Base-by-base conservation (phyloP, 78 protist species). In the Polysphondylium violaceum region DNA sequence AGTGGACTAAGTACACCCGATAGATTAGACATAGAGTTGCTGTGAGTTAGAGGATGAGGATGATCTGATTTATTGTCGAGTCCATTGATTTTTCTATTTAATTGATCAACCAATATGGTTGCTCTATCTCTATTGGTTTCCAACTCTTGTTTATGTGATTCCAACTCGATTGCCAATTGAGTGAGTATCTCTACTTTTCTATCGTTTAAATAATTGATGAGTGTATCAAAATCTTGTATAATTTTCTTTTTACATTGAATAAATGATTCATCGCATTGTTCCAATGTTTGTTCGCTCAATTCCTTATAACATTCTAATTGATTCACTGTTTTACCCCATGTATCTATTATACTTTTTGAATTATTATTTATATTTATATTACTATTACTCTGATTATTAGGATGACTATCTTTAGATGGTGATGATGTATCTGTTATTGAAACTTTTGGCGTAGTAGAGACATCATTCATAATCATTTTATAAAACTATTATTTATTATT, bases 61-160 rank as follows among this genome's bases (percentile, higher is more conserved):
- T 17, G 77, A 29, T 6, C 38, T 61, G 2, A 31, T 38, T 71
- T 31, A 47, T 50, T 71, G 7, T 29, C 31, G 19, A 41, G 6
- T 56, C 64, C 9, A 68, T 31, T 17, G 40, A 64, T 40, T 58
- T 74, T 71, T 33, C 19, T 71, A 50, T 71, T 71, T 31, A 71
- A 47, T 9, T 67, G 74, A 41, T 83, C 71, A 31, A 71, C 50
- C 25, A 71, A 38, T 35, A 47, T 14, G 17, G 33, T 71, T 7
- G 78, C 59, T n/a, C n/a, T 67, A 31, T 83, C 90, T 41, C 76
- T 17, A 83, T 83, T 83, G n/a, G 59, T 68, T 36, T 83, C 90
- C 2, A 83, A n/a, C 4, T 69, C 59, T 58, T 69, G 78, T 58
- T 83, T 83, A 25, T 83, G 90, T 58, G 78, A 41, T 31, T 83